These are phyloP conservation scores for Senna siamea DNA, from an alignment of 306 rosid species.

Conservation along the genomic window DNA sequence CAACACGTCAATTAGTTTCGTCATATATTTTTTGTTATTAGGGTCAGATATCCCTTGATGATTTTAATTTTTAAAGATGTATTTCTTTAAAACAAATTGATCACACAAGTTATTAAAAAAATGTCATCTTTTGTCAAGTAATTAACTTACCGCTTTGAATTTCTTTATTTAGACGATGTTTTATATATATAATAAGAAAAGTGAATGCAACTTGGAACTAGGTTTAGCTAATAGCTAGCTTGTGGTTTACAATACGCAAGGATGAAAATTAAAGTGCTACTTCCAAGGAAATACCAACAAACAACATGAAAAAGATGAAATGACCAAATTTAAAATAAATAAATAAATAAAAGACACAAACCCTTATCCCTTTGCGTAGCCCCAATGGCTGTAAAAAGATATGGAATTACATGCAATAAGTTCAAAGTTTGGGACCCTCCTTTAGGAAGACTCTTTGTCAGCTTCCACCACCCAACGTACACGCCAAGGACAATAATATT, in stretches of 20 bases:
- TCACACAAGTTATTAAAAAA: too few relatives aligned
- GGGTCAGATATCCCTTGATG: too few relatives aligned
- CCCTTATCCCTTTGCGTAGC: background rate
- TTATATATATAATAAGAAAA: background rate
- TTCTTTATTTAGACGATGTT: too few relatives aligned
- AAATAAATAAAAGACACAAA: background rate
- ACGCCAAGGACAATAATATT: background rate
- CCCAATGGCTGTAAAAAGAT: background rate
- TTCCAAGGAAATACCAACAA: background rate
- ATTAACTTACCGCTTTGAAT: too few relatives aligned
- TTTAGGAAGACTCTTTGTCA: background rate
- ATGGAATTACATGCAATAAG: background rate
- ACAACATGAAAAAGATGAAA: background rate
- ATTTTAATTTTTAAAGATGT: too few relatives aligned
- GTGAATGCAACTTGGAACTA: background rate
- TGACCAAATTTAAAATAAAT: background rate
- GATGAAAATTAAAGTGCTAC: background rate
- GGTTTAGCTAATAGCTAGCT: background rate
- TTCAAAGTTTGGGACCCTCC: background rate
- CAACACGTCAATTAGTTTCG: too few relatives aligned
- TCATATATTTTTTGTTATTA: too few relatives aligned
- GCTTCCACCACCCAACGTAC: slow-evolving; percentile 14
- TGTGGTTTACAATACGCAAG: background rate
- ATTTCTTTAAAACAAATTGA: too few relatives aligned
- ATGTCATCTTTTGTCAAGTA: too few relatives aligned